phyloP scores from a whole-genome alignment of 2,329 filamentous ascomycete species.

The Phyllosticta citribraziliensis region DNA sequence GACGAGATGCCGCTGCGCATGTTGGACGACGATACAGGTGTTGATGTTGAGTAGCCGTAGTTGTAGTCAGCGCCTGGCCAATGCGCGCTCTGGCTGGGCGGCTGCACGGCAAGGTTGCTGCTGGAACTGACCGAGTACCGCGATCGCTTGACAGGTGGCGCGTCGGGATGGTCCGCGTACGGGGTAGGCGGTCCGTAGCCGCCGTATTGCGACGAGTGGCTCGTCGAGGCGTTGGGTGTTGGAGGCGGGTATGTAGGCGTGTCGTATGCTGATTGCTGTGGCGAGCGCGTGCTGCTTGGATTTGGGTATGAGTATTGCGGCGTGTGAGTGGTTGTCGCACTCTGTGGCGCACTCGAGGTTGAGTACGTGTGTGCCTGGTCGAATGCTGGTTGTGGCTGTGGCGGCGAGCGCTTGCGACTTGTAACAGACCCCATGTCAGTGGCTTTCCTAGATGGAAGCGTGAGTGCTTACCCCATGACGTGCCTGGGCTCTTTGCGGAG shows the following conservation, averaged over 20 bases:
- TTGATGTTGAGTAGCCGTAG: not conserved
- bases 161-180: not conserved
- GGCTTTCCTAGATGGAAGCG: not conserved
- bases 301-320: not conserved
- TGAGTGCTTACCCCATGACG: constrained; percentile 14
- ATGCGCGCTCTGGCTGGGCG: not conserved
- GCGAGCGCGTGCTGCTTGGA: not conserved
- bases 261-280: not conserved
- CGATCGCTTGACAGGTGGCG: not conserved
- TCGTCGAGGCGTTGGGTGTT: not conserved
- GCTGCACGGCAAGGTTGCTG: not conserved
- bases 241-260: not conserved
- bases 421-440: not conserved
- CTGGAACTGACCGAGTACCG: not conserved
- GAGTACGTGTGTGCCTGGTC: not conserved
- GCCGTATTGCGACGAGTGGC: not conserved
- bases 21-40: not conserved
- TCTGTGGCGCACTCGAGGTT: not conserved
- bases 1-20: not conserved
- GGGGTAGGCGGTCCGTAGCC: not conserved
- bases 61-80: not conserved
- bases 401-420: constrained; percentile 7
- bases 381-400: not conserved
- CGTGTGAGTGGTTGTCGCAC: not conserved
- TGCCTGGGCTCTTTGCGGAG: constrained; percentile 69